Conservation (phyloP, 495 filamentous ascomycete species). For the Trichocladium antarcticum region DNA sequence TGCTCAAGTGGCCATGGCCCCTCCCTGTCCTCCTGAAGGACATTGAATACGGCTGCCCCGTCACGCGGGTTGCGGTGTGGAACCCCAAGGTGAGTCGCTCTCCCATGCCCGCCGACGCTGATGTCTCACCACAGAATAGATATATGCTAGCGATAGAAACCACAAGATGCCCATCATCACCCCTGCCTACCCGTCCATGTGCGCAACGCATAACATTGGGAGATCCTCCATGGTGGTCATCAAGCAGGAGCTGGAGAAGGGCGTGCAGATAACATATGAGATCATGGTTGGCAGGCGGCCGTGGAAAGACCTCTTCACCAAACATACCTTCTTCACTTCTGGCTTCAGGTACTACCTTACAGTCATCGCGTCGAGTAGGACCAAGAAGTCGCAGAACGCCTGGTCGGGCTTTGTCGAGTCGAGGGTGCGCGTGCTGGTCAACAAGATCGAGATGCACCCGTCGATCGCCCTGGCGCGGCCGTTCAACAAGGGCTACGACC, state of each 20-base stretch:
- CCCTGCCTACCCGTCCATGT: conserved; percentile 92
- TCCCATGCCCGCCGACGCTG: conserved; percentile 13
- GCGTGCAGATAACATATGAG: conserved; percentile 62
- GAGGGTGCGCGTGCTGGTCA: conserved; percentile 73
- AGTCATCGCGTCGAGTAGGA: conserved; percentile 73
- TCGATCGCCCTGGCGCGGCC: conserved; percentile 77
- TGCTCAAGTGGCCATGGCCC: conserved; percentile 88
- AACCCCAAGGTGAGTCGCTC: conserved; percentile 63
- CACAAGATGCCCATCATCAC: conserved; percentile 98
- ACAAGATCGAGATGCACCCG: conserved; percentile 60
- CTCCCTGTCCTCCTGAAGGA: conserved; percentile 77
- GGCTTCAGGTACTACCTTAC: conserved; percentile 92
- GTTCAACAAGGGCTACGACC: conserved; percentile 85
- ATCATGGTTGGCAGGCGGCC: conserved; percentile 59
- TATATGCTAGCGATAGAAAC: conserved; percentile 66
- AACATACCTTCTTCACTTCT: conserved; percentile 82
- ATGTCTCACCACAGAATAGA: conserved; percentile 39
- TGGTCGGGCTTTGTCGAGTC: conserved; percentile 94
- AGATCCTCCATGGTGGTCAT: conserved; percentile 76
- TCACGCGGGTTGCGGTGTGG: conserved; percentile 65
- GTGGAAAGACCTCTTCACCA: conserved; percentile 81
- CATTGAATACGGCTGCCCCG: conserved; percentile 72
- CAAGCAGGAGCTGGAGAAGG: conserved; percentile 68
- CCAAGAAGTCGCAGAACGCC: conserved; percentile 68
- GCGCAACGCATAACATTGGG: conserved; percentile 86